These are phyloP conservation scores for Solanum corneliomulleri DNA, from an alignment of 257 asterid species.

Conservation along the genomic window DNA sequence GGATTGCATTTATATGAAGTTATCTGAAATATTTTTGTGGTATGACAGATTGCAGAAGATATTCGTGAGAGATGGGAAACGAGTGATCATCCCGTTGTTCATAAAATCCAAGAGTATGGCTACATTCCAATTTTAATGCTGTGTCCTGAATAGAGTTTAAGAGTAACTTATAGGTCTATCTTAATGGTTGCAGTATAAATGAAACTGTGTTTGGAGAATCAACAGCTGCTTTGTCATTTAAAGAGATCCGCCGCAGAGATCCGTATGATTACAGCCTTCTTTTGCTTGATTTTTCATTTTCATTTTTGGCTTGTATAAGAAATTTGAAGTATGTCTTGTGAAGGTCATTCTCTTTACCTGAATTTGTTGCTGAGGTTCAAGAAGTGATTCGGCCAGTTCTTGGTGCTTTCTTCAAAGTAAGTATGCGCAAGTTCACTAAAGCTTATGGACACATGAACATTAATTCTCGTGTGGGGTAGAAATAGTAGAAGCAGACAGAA, in stretches of 20 bases:
- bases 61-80: conserved; percentile 95
- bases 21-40: not conserved
- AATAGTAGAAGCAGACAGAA: not conserved
- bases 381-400: conserved; percentile 87
- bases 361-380: conserved; percentile 93
- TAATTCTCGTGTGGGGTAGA: not conserved
- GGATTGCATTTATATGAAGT: not conserved
- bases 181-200: conserved; percentile 49
- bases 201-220: conserved; percentile 97
- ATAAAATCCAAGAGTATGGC: conserved; percentile 85
- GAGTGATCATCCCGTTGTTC: conserved; percentile 88
- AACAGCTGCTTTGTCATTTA: conserved; percentile 76
- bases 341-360: conserved; percentile 88
- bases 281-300: not conserved
- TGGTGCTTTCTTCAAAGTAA: conserved; percentile 77
- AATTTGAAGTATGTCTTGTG: not conserved
- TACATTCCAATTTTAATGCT: not conserved
- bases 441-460: not conserved
- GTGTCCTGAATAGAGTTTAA: not conserved
- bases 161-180: conserved; percentile 1
- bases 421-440: conserved; percentile 6
- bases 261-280: conserved; percentile 42
- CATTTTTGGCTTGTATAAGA: not conserved
- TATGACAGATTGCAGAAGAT: conserved; percentile 79
- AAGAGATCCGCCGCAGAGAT: conserved; percentile 91